Base-by-base conservation (phyloP, 805 yeast species). In the Sugiyamaella americana region DNA sequence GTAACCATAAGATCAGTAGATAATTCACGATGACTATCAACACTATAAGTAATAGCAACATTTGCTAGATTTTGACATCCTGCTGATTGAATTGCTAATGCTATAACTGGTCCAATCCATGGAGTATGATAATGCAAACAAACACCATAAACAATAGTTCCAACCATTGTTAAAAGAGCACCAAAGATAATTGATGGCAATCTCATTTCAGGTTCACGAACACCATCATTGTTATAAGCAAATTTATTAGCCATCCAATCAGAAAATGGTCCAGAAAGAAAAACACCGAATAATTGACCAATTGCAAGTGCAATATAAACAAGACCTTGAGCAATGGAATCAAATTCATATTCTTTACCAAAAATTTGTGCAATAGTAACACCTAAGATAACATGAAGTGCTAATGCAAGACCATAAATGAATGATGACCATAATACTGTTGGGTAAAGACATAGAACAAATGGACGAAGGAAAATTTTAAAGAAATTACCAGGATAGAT, bases 391-490 rank as follows among this genome's bases (percentile, higher is more conserved):
- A 70, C 65, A 55, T 71, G 73, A 73, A 74, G 74, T 46, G 70
- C 67, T 22, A 75, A 61, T 2, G 75, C 66, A 3, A 71, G 58
- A 6, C 80, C 81, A 49, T 75, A 74, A n/a, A 71, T 59, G 51
- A 76, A 67, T 1, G 82, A 82, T 13, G 76, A 71, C 71, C 77
- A 81, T 16, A 78, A 55, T 2, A 80, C 78, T 10, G 74, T 68
- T 2, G 84, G 82, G 47, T 64, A 63, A 2, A 51, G 37, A 5
- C 58, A 50, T 1, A 63, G 58, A n/a, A 58, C 51, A 48, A 72
- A 29, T 13, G 34, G 34, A 13, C 34, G 13, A n/a, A 13, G n/a
- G n/a, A n/a, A 13, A 13, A 29, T 13, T 29, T 29, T 29, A 13
- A 13, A 29, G 34, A 29, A n/a, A 13, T 13, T 13, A 13, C 13